Evolutionary conservation across 164 flowering plant species (phyloP), one percentile per base, ranked within the genome.

Genomic region (Kalanchoe fedtschenkoi): DNA sequence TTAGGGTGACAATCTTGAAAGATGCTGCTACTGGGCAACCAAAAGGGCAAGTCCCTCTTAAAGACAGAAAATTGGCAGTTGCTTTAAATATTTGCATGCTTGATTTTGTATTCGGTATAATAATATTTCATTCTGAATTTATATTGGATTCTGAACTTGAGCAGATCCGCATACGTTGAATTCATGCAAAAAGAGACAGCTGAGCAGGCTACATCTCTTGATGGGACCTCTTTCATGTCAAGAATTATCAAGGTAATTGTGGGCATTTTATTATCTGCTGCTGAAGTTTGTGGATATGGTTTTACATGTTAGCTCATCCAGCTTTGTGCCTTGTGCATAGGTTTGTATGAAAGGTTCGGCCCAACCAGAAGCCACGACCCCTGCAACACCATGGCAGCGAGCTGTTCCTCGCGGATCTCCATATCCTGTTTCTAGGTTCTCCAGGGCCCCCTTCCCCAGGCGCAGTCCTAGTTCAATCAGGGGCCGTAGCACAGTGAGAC

Each of bases 221-320:
- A 85, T 80, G 95, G 97, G 29, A 88, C 96, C 65, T 90, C 96
- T 24, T 90, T 93, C 63, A 85, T 93, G 99, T 88, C 95, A 33
- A 88, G 99, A 41, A 81, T 90, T 58, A 83, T 93, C 47, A 92
- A 86, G 96, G 98, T 87, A 82, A 58, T 51, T 51, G 1, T 51
- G 32, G 28, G 53, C 37, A 17, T 51, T 30, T 51, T 19, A n/a
- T 32, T 24, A 6, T 26, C 30, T 15, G 11, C 17, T 11, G 30
- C 30, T 11, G 28, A 51, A 26, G 28, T 26, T 24, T 26, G 6
- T 13, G 33, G 14, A 13, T 51, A 26, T 51, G 16, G 28, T 39
- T 51, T 26, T 24, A 51, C 56, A 51, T 51, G 56, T 17, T 26
- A 24, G 17, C 56, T 51, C 30, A 26, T 51, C 26, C 17, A 51